Percentiles rank a stretch among this genome's conserved stretches.
Evolutionary conservation across 225 moss, liverwort and hornwort species (phyloP).

Genomic region (Antitrichia curtipendula): DNA sequence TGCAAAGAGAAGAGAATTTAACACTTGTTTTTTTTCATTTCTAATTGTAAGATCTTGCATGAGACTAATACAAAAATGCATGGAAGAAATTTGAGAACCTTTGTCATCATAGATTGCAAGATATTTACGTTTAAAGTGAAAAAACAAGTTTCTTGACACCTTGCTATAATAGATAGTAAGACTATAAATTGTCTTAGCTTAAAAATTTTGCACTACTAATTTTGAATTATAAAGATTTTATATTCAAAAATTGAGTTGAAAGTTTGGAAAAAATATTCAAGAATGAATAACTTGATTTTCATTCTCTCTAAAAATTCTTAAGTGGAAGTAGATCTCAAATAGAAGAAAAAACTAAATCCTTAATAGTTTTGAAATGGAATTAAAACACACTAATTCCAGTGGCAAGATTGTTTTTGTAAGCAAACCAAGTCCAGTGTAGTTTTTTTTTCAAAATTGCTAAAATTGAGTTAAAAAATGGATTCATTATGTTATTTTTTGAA

Average conservation of each 20-base stretch:
- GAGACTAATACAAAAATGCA: fast-evolving
- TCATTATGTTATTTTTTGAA: not conserved
- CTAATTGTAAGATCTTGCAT: fast-evolving
- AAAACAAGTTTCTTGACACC: not conserved
- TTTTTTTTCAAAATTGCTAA: not conserved
- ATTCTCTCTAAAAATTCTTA: not conserved
- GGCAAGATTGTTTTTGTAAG: fast-evolving
- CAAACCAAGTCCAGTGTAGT: fast-evolving
- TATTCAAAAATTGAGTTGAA: not conserved
- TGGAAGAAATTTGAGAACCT: not conserved
- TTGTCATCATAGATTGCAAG: not conserved
- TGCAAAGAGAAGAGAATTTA: too few relatives aligned
- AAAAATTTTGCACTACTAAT: not conserved
- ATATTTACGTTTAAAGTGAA: too few relatives aligned
- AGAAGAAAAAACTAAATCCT: not conserved
- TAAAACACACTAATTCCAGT: fast-evolving
- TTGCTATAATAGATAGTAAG: not conserved
- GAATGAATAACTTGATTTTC: not conserved
- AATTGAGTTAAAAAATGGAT: not conserved
- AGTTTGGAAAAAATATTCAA: not conserved
- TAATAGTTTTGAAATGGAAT: not conserved
- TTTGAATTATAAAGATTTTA: not conserved
- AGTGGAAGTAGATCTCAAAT: not conserved
- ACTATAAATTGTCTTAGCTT: fast-evolving
- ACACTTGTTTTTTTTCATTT: not conserved